Base-by-base conservation (phyloP, 1,284 basidiomycete genomes). In the Cryptococcus maquisensis region DNA sequence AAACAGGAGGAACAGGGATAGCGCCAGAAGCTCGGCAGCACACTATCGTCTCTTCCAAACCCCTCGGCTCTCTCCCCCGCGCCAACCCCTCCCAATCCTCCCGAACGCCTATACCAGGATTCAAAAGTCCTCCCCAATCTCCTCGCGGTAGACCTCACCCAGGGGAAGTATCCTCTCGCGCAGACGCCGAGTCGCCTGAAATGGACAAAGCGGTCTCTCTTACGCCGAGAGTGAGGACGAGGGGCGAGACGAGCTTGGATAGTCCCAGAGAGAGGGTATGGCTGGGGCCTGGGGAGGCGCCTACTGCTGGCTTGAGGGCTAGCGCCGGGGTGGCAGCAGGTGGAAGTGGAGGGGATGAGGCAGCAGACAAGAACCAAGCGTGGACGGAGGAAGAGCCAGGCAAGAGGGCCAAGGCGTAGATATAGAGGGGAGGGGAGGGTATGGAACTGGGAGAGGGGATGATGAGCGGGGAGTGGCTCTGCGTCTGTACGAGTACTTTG, bases 231-330 rank as follows among this genome's bases (percentile, higher is more conserved):
- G 63, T 73, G 10, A 44, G 71, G 24, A 68, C 65, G 5, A 51
- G 67, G 3, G 67, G 68, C 20, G 71, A 73, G 53, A 58, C 65
- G 24, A 64, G 61, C 36, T 61, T 66, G 13, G 69, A 69, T n/a
- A 59, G 58, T 49, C 51, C 55, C 32, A 51, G 45, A n/a, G 59
- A 60, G 40, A 42, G 40, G 40, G 23, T 42, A 8, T 32, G 28
- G 28, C 10, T 32, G 28, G 28, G 28, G 28, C 6, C 7, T 32
- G 28, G 28, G 28, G 28, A 32, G 28, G 28, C 28, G 28, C 28
- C 28, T 32, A 7, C 28, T 32, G 28, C 5, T 32, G 28, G 28
- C 10, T 10, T 32, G 10, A 10, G 28, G 2, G 28, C 7, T 32
- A 1, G 7, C 7, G 28, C 28, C 28, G 28, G 28, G 28, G 28